phyloP scores from a whole-genome alignment of 2,329 filamentous ascomycete species.

The Fusarium sp. region DNA sequence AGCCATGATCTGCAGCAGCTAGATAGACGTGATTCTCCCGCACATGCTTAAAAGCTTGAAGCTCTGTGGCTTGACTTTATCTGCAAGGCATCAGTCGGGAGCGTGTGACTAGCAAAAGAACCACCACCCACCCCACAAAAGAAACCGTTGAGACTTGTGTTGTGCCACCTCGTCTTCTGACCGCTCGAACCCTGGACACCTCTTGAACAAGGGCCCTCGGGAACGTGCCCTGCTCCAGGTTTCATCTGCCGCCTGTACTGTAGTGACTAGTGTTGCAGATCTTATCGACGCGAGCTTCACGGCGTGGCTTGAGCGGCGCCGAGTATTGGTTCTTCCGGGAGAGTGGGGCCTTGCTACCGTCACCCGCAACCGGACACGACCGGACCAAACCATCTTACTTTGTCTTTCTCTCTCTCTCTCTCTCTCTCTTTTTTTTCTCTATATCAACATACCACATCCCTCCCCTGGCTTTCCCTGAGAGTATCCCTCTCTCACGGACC shows the following conservation, averaged over 20 bases:
- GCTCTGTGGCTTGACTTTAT: neutral
- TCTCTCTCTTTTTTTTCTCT: neutral
- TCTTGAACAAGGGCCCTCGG: neutral
- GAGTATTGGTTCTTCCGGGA: slow-evolving; percentile 24
- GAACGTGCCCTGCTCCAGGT: neutral
- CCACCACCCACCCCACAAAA: neutral
- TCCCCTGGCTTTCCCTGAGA: neutral
- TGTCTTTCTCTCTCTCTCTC: neutral
- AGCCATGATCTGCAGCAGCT: neutral
- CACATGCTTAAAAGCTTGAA: neutral
- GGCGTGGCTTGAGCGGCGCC: slow-evolving; percentile 30
- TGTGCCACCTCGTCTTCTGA: neutral
- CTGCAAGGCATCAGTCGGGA: neutral
- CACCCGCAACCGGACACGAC: neutral
- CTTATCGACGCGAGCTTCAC: neutral
- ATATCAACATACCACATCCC: neutral
- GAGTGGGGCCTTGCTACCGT: neutral
- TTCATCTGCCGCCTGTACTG: neutral
- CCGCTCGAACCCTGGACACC: neutral
- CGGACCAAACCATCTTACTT: neutral
- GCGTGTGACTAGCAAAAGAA: neutral
- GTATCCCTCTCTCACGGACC: neutral
- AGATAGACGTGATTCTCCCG: neutral
- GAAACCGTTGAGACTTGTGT: neutral
- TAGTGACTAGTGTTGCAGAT: slow-evolving; percentile 1